Base-by-base conservation (phyloP, 1,284 basidiomycete species). In the Ceratobasidium sp. region DNA sequence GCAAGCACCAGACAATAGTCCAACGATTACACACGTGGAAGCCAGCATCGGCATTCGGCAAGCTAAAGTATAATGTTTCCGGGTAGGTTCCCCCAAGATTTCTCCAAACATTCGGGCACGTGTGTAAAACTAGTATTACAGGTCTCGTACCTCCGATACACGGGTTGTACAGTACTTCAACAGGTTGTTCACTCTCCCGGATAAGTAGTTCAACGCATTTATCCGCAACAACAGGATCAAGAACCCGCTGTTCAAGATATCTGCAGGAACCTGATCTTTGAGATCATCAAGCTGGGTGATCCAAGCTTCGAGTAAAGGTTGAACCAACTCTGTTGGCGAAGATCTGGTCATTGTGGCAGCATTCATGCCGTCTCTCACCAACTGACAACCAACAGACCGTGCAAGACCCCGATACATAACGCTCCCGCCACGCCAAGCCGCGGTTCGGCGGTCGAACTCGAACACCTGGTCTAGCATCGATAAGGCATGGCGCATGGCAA, bases 201-300 rank as follows among this genome's bases (percentile, higher is more conserved):
- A 57, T 3, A 64, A 10, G 13, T 74, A n/a, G 48, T 33, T 50
- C 28, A n/a, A 26, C n/a, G 57, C 20, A 28, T 50, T 33, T 2
- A 42, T 64, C 26, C 57, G 17, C 3, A 46, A 2, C 15, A 74
- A 10, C 59, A 74, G 33, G 15, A 3, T 44, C 46, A 74, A 52
- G 46, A 74, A 42, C 5, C 59, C 70, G n/a, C 70, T 74, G 40
- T 74, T 52, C 69, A 74, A 40, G 23, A 74, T 59, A 17, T 52
- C 57, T 28, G 23, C 46, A 26, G 70, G 70, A 17, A 74, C 59
- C 40, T 12, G 42, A 23, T 48, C 57, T 46, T 26, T 46, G 28
- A 74, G 26, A 28, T 10, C 38, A 42, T 74, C 70, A 9, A 74
- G 46, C 70, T 52, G 70, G 44, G 46, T 4, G 46, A 74, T 13